Evolutionary conservation across 2,329 filamentous ascomycete genomes (phyloP), one percentile per base, ranked within the genome.

Genomic region (Pseudogymnoascus sp.): DNA sequence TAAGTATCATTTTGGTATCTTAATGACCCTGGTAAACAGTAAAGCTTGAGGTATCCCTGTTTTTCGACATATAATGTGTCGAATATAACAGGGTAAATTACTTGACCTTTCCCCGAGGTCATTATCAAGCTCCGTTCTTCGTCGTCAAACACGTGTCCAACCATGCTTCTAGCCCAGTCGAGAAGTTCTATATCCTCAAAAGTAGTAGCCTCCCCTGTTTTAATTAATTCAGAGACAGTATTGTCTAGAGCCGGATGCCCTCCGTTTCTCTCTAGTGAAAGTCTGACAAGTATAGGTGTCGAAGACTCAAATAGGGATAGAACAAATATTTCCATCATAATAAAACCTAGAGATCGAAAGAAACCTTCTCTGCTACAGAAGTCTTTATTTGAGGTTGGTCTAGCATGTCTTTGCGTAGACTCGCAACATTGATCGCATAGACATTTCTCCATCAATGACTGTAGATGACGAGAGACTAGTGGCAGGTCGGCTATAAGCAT

Each of bases 221-320:
- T 35, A 35, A 35, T 35, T 35, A 35, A 10, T 35, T 35, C 11
- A 35, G 33, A 11, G 33, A 35, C 33, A 35, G 33, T 35, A 4
- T 11, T 11, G 33, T 13, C 29, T 62, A 23, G 15, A 56, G 21
- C 17, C 37, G 21, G 23, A 53, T 23, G 38, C n/a, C 50, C 21
- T 33, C n/a, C 35, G 33, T 23, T 59, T 23, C 17, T 19, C 17
- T 63, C 62, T 23, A 31, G 21, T 29, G 23, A n/a, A 53, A 60
- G 29, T 17, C 26, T 63, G 62, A 63, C 50, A 17, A 40, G 23
- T 21, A 59, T 21, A 37, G 29, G 11, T 21, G 42, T 38, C 29
- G 62, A 38, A 42, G 19, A 35, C 21, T 61, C 59, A 31, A 64
- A 64, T 13, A 64, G 42, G n/a, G 62, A 64, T 15, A 64, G 37